Evolutionary conservation across 2,329 filamentous ascomycete genomes (phyloP), one percentile per base, ranked within the genome.

Genomic region (Ophiostoma himal-ulmi): DNA sequence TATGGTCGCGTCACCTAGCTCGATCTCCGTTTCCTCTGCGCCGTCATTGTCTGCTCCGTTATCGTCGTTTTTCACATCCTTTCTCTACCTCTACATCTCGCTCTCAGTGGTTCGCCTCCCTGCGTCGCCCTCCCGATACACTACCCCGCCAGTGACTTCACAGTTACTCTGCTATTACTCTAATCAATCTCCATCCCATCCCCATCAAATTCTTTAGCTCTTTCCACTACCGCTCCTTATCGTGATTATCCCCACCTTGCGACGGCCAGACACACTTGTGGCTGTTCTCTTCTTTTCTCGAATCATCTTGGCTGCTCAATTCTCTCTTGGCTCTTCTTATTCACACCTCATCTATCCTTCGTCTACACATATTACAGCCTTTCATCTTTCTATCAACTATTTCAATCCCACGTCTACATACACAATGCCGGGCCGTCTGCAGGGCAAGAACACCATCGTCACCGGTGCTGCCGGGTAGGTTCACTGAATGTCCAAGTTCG

Each of bases 401-500:
- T 48, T 26, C n/a, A 22, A 68, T 14, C 14, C 8, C 22, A 52
- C 22, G 22, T 10, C 39, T 1, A 37, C 36, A 41, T 5, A 41
- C 34, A 62, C 41, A 52, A 69, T 68, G 48, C 76, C 77, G 68
- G 85, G 85, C 75, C 85, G 86, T 76, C 81, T 88, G 34, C 81
- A 82, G 54, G 86, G 85, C 79, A 88, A 88, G 80, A 88, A 88
- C 77, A 84, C 85, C 78, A 78, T 96, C 78, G 86, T 96, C 80
- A 96, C 93, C 70, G 93, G 93, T 77, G 93, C 91, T 74, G 93
- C 89, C 76, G 92, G 92, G 92, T 96, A 86, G 80, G 88, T 82
- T 17, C 10, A 36, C 48, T 8, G 14, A 20, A 54, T 41, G 8
- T 30, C 30, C 30, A 30, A 30, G 30, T 30, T 30, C 30, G 30